Percentiles rank a stretch among this genome's conserved stretches.
Conservation (phyloP, 805 yeast species). For the Candida adriatica region DNA sequence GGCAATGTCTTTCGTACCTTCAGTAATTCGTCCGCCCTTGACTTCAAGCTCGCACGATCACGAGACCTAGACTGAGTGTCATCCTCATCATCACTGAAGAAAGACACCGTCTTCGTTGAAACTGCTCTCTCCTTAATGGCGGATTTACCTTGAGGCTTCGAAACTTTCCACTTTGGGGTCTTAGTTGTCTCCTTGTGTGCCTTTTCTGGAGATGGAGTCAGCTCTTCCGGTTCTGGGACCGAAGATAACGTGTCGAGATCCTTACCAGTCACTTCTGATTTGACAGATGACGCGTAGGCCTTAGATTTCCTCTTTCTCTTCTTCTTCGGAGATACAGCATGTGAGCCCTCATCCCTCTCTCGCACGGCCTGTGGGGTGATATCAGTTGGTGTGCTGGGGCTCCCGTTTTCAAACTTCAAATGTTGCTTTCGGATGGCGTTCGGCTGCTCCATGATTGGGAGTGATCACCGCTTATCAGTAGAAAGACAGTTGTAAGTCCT, state of each 20-base stretch:
- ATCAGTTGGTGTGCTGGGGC: neutral
- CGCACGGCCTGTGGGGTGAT: neutral
- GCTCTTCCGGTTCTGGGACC: too few relatives aligned
- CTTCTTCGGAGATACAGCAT: slow-evolving; percentile 5
- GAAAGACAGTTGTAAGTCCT: too few relatives aligned
- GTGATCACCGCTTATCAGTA: too few relatives aligned
- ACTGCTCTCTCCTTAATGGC: too few relatives aligned
- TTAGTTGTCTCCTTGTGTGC: slow-evolving; percentile 7
- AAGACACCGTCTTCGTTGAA: slow-evolving; percentile 30
- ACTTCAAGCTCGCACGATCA: slow-evolving; percentile 25
- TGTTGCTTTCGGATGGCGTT: slow-evolving; percentile 10
- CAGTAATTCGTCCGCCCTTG: slow-evolving; percentile 37
- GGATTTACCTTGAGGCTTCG: too few relatives aligned
- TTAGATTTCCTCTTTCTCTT: slow-evolving; percentile 18
- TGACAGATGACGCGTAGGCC: too few relatives aligned
- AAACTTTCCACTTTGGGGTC: too few relatives aligned
- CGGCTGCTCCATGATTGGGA: neutral
- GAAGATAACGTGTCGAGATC: too few relatives aligned
- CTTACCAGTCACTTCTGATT: too few relatives aligned
- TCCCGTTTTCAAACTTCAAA: slow-evolving; percentile 6
- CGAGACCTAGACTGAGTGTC: slow-evolving; percentile 17
- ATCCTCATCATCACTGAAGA: slow-evolving; percentile 31
- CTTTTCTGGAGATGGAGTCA: slow-evolving; percentile 6
- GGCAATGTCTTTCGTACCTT: slow-evolving; percentile 58
- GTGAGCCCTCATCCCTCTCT: neutral